phyloP scores from a whole-genome alignment of 75 land plant species.

The Cryptomeria japonica region DNA sequence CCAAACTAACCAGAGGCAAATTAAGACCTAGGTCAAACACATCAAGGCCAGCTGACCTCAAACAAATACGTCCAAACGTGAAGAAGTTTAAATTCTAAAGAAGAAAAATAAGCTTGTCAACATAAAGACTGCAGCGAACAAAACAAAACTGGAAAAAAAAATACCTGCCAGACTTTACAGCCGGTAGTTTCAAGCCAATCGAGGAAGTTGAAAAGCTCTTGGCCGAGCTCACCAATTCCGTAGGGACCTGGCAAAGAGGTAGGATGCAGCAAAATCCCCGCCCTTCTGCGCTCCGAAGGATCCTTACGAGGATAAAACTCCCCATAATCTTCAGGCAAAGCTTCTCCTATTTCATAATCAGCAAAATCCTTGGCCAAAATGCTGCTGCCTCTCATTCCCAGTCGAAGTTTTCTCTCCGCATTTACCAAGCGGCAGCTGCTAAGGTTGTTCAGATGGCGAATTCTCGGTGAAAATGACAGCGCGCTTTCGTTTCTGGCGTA shows the following conservation, averaged over 20 bases:
- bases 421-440: neutral
- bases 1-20: neutral
- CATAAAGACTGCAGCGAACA: neutral
- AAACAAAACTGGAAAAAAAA: neutral
- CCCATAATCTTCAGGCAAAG: conserved; percentile 71
- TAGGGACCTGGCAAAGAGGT: conserved; percentile 79
- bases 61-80: neutral
- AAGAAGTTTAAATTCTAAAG: no score
- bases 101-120: neutral
- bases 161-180: conserved; percentile 90
- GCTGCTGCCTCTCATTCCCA: neutral
- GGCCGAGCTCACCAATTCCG: conserved; percentile 91
- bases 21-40: neutral
- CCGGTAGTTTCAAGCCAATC: conserved; percentile 88
- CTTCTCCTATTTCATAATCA: conserved; percentile 42
- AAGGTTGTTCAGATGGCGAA: neutral
- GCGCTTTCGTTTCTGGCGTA: neutral
- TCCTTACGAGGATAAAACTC: conserved; percentile 46
- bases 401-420: neutral
- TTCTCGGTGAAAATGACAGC: neutral
- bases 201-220: conserved; percentile 60
- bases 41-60: neutral
- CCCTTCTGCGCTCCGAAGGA: conserved; percentile 52
- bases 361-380: neutral
- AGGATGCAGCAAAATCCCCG: conserved; percentile 92